These are phyloP conservation scores for Phalaenopsis hybrid DNA, from an alignment of 116 monocot species.

Conservation along the genomic window DNA sequence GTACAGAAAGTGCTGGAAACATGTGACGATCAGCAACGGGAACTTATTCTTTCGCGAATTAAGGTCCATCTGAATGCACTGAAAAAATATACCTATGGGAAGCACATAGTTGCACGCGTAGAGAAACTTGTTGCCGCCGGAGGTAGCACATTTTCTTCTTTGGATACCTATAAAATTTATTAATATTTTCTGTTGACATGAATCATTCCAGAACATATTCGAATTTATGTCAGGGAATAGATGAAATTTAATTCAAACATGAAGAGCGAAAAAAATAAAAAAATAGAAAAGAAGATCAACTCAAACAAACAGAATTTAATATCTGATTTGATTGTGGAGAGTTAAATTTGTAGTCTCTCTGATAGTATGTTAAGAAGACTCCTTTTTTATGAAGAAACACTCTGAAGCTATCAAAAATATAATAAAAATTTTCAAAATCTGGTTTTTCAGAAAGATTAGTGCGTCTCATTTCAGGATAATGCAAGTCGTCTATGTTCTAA, in stretches of 20 bases:
- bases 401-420: too few relatives aligned
- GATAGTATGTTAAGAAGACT: too few relatives aligned
- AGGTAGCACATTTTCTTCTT: constrained; percentile 15
- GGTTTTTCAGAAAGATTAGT: too few relatives aligned
- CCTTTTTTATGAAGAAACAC: too few relatives aligned
- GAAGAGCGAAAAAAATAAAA: too few relatives aligned
- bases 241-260: too few relatives aligned
- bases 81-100: constrained; percentile 45
- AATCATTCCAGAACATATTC: too few relatives aligned
- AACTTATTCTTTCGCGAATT: constrained; percentile 36
- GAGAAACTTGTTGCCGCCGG: constrained; percentile 45
- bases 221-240: too few relatives aligned
- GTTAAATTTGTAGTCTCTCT: too few relatives aligned
- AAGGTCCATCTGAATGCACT: constrained; percentile 40
- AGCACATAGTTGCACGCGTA: constrained; percentile 50
- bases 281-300: too few relatives aligned
- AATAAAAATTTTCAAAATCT: too few relatives aligned
- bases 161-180: background rate
- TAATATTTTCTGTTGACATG: background rate
- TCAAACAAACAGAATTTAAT: background rate
- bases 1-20: constrained; percentile 47
- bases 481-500: background rate
- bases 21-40: constrained; percentile 37
- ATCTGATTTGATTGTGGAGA: background rate
- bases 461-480: too few relatives aligned